Evolutionary conservation across 106 monocot species (phyloP).

Genomic region (Allium sativum): DNA sequence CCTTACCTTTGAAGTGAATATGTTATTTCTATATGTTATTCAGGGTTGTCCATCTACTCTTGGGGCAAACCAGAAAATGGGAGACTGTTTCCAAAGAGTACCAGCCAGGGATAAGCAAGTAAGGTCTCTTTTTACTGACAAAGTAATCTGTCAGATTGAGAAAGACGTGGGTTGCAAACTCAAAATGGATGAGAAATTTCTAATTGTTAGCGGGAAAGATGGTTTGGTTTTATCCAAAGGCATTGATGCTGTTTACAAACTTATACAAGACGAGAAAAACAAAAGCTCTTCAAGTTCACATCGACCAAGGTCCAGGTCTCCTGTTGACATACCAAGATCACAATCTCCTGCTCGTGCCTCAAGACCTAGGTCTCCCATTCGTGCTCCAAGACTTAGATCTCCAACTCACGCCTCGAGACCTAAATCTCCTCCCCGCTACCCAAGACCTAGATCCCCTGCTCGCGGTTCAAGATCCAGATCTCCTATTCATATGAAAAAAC

Average conservation of each 20-base stretch:
- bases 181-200: conserved; percentile 93
- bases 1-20: background rate
- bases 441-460: background rate
- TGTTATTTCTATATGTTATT: background rate
- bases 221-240: conserved; percentile 71
- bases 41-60: conserved; percentile 98
- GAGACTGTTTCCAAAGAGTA: conserved; percentile 87
- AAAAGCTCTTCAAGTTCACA: conserved; percentile 34
- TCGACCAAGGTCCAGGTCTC: conserved; percentile 51
- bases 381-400: conserved; percentile 9
- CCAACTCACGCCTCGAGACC: conserved; percentile 29
- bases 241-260: conserved; percentile 84
- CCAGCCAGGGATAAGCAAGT: conserved; percentile 84
- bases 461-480: too few relatives aligned
- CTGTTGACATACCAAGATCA: conserved; percentile 23
- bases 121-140: conserved; percentile 69
- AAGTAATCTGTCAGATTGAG: conserved; percentile 68
- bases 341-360: conserved; percentile 6
- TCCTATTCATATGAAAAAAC: too few relatives aligned
- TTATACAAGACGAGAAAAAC: conserved; percentile 67
- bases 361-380: conserved; percentile 53
- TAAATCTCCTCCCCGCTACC: conserved; percentile 45
- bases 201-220: conserved; percentile 90
- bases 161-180: conserved; percentile 90
- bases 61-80: conserved; percentile 70